Percentiles rank a stretch among this genome's conserved stretches.
Evolutionary conservation across 148 eudicot genomes (phyloP).

Genomic region (Arctostaphylos glauca): DNA sequence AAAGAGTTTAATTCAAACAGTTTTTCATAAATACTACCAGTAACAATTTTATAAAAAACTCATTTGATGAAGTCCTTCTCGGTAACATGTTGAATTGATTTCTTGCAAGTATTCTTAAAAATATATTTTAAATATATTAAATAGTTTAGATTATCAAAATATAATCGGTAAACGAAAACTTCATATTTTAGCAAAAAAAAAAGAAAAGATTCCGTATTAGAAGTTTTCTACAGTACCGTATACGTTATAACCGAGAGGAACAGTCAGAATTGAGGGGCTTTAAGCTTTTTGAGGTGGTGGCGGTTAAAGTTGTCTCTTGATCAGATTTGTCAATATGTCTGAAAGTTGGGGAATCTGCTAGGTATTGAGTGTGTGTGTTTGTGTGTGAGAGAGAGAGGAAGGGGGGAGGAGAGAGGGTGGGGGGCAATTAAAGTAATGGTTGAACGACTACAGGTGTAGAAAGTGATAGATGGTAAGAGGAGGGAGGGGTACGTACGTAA

Average conservation of each 20-base stretch:
- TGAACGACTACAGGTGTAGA: neutral
- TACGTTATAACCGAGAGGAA: constrained; percentile 3
- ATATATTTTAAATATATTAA: too few relatives aligned
- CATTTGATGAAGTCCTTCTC: too few relatives aligned
- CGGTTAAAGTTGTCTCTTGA: neutral
- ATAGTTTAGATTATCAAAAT: too few relatives aligned
- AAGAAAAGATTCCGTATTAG: too few relatives aligned
- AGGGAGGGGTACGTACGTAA: neutral
- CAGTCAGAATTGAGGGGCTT: neutral
- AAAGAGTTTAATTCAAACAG: too few relatives aligned
- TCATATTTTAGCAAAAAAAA: too few relatives aligned
- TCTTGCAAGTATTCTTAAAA: too few relatives aligned
- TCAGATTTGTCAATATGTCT: neutral
- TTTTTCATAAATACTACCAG: too few relatives aligned
- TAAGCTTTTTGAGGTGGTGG: neutral
- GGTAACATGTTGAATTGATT: too few relatives aligned
- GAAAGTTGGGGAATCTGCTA: constrained; percentile 1
- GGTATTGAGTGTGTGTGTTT: neutral
- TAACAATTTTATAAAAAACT: too few relatives aligned
- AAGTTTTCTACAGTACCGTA: neutral
- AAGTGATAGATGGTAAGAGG: neutral
- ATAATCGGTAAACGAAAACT: too few relatives aligned
- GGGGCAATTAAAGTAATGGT: neutral
- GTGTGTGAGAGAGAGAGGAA: neutral
- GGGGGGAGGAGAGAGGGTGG: neutral